Evolutionary conservation across 106 monocot genomes (phyloP).

Genomic region (Narthecium ossifragum): DNA sequence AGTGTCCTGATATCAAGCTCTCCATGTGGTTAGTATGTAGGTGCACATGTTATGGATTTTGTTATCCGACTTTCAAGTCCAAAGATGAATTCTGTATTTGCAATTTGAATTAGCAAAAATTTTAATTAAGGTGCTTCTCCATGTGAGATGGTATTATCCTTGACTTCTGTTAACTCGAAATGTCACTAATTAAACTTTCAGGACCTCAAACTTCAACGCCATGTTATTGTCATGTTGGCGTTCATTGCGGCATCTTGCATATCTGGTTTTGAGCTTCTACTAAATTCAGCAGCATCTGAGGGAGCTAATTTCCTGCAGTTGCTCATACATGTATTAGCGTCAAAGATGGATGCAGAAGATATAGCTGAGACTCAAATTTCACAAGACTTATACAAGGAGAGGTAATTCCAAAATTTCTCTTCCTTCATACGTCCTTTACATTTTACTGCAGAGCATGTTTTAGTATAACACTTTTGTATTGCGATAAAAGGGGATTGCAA

Average conservation of each 20-base stretch:
- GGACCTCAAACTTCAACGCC: conserved; percentile 58
- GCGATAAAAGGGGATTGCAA: too few relatives aligned
- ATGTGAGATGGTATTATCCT: neutral
- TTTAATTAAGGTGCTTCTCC: too few relatives aligned
- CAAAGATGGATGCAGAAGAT: conserved; percentile 33
- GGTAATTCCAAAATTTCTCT: conserved; percentile 34
- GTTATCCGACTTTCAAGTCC: too few relatives aligned
- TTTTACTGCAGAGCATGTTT: too few relatives aligned
- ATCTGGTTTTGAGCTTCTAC: conserved; percentile 61
- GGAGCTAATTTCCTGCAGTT: conserved; percentile 64
- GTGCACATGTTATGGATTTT: too few relatives aligned
- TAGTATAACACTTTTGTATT: too few relatives aligned
- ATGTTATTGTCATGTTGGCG: conserved; percentile 60
- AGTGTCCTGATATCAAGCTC: too few relatives aligned
- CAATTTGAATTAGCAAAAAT: too few relatives aligned
- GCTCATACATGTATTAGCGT: conserved; percentile 54
- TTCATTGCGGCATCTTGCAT: conserved; percentile 73
- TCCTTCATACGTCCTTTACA: neutral
- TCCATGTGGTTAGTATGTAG: too few relatives aligned
- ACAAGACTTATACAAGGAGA: conserved; percentile 44
- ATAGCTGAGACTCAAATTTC: neutral
- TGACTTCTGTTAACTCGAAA: neutral
- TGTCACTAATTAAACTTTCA: conserved; percentile 14
- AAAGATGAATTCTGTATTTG: too few relatives aligned
- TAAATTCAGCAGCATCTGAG: conserved; percentile 28